Conservation (phyloP, 495 filamentous ascomycete species). For the Friedmanniomyces endolithicus region DNA sequence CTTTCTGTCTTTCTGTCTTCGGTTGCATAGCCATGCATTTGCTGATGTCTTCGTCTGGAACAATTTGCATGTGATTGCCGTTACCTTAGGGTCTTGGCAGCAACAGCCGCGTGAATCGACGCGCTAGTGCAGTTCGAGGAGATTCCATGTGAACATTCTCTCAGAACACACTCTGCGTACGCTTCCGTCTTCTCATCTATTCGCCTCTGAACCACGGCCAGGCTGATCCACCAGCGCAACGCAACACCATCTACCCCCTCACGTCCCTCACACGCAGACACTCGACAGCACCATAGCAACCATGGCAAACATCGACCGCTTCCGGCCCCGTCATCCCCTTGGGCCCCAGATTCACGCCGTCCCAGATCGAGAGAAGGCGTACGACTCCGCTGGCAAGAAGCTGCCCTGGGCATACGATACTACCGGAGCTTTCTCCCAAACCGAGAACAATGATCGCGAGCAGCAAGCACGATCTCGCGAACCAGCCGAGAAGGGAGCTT, state of each 20-base stretch:
- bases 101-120: neutral
- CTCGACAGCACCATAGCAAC: neutral
- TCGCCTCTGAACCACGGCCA: neutral
- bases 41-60: no score
- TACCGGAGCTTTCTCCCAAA: neutral
- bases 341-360: constrained; percentile 55
- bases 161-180: neutral
- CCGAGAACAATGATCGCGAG: constrained; percentile 14
- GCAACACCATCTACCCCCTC: neutral
- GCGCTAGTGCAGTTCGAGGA: neutral
- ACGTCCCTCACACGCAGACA: no score
- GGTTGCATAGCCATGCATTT: no score
- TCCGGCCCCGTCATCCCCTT: neutral
- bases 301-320: constrained; percentile 7
- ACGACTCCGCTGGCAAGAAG: constrained; percentile 45
- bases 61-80: no score
- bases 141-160: neutral
- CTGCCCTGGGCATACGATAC: constrained; percentile 51
- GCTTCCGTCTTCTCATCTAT: neutral
- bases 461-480: constrained; percentile 24
- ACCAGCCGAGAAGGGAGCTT: constrained; percentile 50
- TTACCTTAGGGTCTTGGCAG: neutral
- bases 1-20: no score
- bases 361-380: constrained; percentile 49
- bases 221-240: neutral